phyloP scores from a whole-genome alignment of 1,284 basidiomycete genomes.

The Rhodotorula sp. region DNA sequence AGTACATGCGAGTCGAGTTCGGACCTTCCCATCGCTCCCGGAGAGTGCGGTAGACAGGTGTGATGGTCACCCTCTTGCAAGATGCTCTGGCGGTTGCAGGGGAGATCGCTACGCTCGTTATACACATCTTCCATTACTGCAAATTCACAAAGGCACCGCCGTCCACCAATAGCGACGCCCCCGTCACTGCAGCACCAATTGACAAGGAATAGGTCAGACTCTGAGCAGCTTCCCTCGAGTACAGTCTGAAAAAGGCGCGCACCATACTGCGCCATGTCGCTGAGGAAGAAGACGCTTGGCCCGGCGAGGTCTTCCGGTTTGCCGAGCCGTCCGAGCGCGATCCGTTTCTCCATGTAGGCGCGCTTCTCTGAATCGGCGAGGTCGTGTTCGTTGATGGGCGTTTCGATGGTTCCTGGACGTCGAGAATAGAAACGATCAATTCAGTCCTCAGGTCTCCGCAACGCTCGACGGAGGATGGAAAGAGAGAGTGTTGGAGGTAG shows the following conservation, averaged over 20 bases:
- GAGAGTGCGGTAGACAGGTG: too few relatives aligned
- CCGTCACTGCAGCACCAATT: slow-evolving; percentile 52
- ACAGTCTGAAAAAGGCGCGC: slow-evolving; percentile 15
- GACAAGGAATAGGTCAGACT: too few relatives aligned
- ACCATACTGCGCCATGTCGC: slow-evolving; percentile 71
- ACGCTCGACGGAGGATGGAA: too few relatives aligned
- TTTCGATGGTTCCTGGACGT: slow-evolving; percentile 65
- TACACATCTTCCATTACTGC: slow-evolving; percentile 54
- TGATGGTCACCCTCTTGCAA: too few relatives aligned
- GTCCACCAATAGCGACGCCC: slow-evolving; percentile 68
- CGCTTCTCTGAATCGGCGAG: slow-evolving; percentile 63
- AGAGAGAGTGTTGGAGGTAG: too few relatives aligned
- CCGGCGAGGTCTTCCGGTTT: slow-evolving; percentile 71
- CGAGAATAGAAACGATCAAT: too few relatives aligned
- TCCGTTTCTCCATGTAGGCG: slow-evolving; percentile 65
- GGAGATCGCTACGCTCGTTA: too few relatives aligned
- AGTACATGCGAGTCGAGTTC: too few relatives aligned
- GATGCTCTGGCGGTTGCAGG: too few relatives aligned
- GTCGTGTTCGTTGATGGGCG: slow-evolving; percentile 73
- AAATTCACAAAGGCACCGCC: slow-evolving; percentile 76
- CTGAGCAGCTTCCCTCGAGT: background rate
- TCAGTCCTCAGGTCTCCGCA: background rate
- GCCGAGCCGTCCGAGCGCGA: slow-evolving; percentile 67
- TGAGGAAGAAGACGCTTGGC: slow-evolving; percentile 71
- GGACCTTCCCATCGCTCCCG: too few relatives aligned